Evolutionary conservation across 2,329 filamentous ascomycete species (phyloP), one percentile per base, ranked within the genome.

Genomic region (Clarireedia monteithiana): DNA sequence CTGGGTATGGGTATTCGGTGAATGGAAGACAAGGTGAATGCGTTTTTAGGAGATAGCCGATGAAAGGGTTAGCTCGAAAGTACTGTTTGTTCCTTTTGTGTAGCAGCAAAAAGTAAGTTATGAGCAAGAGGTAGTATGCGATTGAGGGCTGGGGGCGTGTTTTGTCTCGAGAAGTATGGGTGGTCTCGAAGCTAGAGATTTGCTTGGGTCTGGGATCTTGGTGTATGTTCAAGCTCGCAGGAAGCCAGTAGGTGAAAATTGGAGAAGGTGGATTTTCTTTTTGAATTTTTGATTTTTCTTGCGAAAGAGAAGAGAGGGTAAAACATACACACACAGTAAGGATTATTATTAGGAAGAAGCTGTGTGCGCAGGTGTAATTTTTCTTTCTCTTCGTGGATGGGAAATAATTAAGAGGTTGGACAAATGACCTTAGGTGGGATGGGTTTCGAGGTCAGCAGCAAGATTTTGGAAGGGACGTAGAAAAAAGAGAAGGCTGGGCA

Each of bases 1-100:
- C 62, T 46, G 30, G 26, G 14, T 38, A 12, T 17, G n/a, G 39
- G 17, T 23, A 46, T 26, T 36, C n/a, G 54, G 17, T 48, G 54
- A 17, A 60, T 59, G 59, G 63, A 58, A 59, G 64, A 65, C 66
- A 68, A 67, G 61, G 58, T 62, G 67, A 64, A 60, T 53, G 58
- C 54, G 59, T 47, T 17, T 20, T 20, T 48, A 52, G 40, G 45
- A 57, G 49, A 50, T 51, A 50, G 61, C 61, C 59, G 26, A 48
- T 30, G 49, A 49, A 34, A 34, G n/a, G 39, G 39, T n/a, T 42
- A 42, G 39, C 6, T n/a, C 39, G 39, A 42, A 42, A 20, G 39
- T 34, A 42, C 39, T 20, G 20, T 42, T 20, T 42, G 39, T 42
- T 20, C 30, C 30, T 34, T 34, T 42, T 42, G 15, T 20, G 15